Evolutionary conservation across 164 flowering plant species (phyloP), one percentile per base, ranked within the genome.

Genomic region (Echeveria elegans): DNA sequence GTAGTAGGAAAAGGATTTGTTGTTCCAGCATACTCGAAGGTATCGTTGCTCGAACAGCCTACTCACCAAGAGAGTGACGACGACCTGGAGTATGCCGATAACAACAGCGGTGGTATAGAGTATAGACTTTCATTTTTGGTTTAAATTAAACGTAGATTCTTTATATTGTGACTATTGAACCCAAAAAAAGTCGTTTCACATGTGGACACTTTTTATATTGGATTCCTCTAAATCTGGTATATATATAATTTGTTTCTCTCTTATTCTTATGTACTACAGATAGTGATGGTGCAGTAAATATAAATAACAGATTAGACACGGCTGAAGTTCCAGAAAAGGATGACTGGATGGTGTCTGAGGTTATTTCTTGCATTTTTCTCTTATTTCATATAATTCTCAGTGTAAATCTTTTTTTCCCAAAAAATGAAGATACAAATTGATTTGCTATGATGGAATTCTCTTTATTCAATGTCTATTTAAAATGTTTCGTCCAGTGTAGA

Each of bases 21-120:
- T 43, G 47, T 43, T 43, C 47, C 47, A 43, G 47, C 47, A 0
- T 43, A 43, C 47, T 43, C 47, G 15, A 43, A 43, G 15, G 47
- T 94, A 38, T 94, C 99, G 40, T 75, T 91, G 69, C 79, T 76
- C 73, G 87, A 81, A 66, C 96, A 94, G 60, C 97, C 99, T 48
- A 83, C 73, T 36, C 78, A 78, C 43, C 80, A 86, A 79, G 99
- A 94, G 68, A 94, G 99, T 72, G 99, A 94, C 70, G 99, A 94
- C 69, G 99, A 94, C 79, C 86, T 94, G 72, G 99, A 94, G 74
- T 94, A 89, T 81, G 97, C 96, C 74, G 99, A 91, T 64, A 80
- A 76, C 71, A 81, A 77, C 70, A 79, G 81, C 76, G 92, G 82
- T 23, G 69, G 66, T 43, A 65, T 70, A 7, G 89, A 84, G 66